A percentile compares a stretch with the other conserved stretches of the same genome.
Evolutionary conservation across 73 alveolate species (phyloP).

Genomic region (Paramecium sexaurelia): DNA sequence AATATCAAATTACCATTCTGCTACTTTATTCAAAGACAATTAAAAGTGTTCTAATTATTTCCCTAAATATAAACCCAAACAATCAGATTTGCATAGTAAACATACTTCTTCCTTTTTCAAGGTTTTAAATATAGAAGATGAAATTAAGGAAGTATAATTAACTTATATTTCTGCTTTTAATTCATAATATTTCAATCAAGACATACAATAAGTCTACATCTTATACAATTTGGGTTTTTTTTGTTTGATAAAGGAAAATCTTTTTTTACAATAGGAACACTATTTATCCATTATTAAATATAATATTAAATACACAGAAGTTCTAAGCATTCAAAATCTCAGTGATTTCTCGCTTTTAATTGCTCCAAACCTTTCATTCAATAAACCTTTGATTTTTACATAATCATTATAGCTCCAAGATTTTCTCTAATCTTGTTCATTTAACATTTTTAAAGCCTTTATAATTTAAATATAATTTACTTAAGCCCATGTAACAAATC

Average conservation of each 20-base stretch:
- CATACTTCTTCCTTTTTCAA: conserved; percentile 22
- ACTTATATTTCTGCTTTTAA: conserved; percentile 15
- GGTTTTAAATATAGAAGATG: background rate
- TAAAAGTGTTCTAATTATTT: background rate
- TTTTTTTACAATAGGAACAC: background rate
- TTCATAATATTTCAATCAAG: background rate
- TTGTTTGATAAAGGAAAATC: background rate
- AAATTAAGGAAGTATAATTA: background rate
- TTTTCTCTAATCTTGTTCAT: background rate
- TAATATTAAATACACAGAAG: conserved; percentile 1
- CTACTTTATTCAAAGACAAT: background rate
- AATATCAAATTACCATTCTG: background rate
- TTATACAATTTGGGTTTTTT: background rate
- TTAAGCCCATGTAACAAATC: conserved; percentile 59
- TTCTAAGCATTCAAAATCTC: background rate
- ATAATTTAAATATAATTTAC: conserved; percentile 1
- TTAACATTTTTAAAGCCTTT: conserved; percentile 4
- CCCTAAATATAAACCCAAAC: background rate
- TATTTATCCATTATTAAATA: conserved; percentile 12
- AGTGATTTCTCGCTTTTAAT: conserved; percentile 29
- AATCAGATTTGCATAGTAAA: conserved; percentile 13
- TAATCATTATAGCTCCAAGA: conserved; percentile 39
- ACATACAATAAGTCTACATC: conserved; percentile 18
- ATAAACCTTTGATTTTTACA: background rate
- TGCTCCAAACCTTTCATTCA: conserved; percentile 43